phyloP scores from a whole-genome alignment of 371 early-diverging fungal genomes.

The Mortierella sp. region DNA sequence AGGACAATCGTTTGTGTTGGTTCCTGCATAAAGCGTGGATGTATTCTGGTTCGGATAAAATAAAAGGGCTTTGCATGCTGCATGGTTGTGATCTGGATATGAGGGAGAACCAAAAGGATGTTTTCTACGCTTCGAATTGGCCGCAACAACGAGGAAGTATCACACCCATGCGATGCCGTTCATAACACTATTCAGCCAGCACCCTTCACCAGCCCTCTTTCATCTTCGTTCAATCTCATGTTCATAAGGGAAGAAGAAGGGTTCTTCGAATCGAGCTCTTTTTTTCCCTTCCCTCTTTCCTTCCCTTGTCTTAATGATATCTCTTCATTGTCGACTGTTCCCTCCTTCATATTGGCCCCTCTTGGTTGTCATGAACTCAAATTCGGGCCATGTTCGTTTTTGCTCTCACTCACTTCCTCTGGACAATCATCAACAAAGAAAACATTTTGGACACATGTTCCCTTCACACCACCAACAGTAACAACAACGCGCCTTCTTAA shows the following conservation, averaged over 20 bases:
- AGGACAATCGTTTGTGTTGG: not conserved
- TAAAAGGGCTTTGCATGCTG: not conserved
- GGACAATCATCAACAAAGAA: not conserved
- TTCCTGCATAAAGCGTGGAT: not conserved
- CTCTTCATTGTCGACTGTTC: no score
- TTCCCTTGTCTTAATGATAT: not conserved
- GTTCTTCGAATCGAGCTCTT: not conserved
- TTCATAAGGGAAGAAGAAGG: not conserved
- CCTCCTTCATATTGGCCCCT: no score
- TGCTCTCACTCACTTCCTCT: not conserved
- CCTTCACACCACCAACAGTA: not conserved
- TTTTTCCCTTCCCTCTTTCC: not conserved
- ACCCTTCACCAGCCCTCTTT: not conserved
- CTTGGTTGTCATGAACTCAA: not conserved
- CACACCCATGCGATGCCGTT: not conserved
- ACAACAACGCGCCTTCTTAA: not conserved
- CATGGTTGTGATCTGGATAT: not conserved
- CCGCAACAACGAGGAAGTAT: not conserved
- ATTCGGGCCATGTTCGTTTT: not conserved
- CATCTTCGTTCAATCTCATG: not conserved
- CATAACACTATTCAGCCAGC: not conserved
- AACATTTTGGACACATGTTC: slow-evolving; percentile 10
- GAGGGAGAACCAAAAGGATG: not conserved
- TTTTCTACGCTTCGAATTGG: not conserved
- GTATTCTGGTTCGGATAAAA: slow-evolving; percentile 3